Base-by-base conservation (phyloP, 2,329 filamentous ascomycete species). In the Phoma sp. region DNA sequence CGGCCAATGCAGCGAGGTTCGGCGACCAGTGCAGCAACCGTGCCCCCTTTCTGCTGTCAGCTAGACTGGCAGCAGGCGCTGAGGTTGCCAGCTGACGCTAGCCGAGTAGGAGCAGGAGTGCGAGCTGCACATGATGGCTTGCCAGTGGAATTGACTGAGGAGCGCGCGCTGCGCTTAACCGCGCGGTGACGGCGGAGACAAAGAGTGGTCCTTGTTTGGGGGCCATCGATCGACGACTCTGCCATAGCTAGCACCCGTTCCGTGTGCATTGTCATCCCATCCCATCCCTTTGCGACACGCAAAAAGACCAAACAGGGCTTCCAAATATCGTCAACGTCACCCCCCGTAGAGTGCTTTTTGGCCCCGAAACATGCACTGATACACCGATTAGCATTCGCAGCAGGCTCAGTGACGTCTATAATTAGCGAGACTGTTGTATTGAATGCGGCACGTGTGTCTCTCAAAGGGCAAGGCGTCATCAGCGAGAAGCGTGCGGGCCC, bases 361-460 rank as follows among this genome's bases (percentile, higher is more conserved):
- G 64, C 64, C 60, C 65, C 64, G 52, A 53, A 52, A 51, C 43
- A 56, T 58, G 62, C 45, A 50, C 53, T 56, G 39, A 60, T 64
- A 60, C 47, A 50, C 51, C 52, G 39, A 60, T 64, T 57, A 46
- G 58, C 46, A 38, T 57, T 47, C 36, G 41, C 40, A 41, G 50
- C 50, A 39, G 50, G 58, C 52, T 55, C 57, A 52, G 58, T 57
- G 61, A 57, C 51, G 46, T 44, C 68, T 72, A 72, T 67, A 67
- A 65, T 67, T 72, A 72, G 66, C 45, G 36, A 37, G 42, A 37
- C 27, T 48, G 44, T 55, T 64, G 67, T 73, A 72, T 72, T 70
- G 69, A 64, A 53, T 70, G 62, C 65, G 65, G 70, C 69, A 73
- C 69, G 65, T 71, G 70, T 70, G 57, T 37, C 48, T 50, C 61